These are phyloP conservation scores for Calonectria multiphialidica DNA, from an alignment of 2,329 filamentous ascomycete species.

Conservation along the genomic window DNA sequence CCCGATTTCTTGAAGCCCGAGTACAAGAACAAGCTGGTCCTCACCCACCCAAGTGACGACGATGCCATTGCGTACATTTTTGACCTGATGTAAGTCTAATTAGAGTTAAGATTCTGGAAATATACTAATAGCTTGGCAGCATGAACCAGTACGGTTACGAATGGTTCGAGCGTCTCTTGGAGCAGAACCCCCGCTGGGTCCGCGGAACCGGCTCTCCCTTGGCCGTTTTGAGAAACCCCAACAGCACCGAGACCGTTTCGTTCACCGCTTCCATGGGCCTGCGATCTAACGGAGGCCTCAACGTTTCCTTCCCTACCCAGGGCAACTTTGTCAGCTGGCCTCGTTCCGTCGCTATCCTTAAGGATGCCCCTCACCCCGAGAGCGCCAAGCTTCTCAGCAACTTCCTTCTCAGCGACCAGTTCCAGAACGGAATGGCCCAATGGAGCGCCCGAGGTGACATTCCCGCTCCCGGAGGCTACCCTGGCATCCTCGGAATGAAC, in stretches of 20 bases:
- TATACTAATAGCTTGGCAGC: background rate
- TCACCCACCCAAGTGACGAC: conserved; percentile 4
- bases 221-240: background rate
- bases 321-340: background rate
- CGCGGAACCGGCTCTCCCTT: background rate
- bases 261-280: background rate
- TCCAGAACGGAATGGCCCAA: background rate
- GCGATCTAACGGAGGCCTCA: background rate
- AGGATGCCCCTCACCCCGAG: background rate
- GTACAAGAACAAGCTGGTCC: conserved; percentile 5
- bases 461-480: background rate
- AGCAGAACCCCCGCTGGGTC: conserved; percentile 2
- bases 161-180: background rate
- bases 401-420: conserved; percentile 5
- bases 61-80: conserved; percentile 4
- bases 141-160: background rate
- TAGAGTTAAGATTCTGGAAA: fast-evolving
- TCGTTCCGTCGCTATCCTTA: background rate
- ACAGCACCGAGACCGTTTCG: background rate
- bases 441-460: background rate
- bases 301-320: background rate
- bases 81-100: background rate
- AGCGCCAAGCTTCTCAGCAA: background rate
- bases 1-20: conserved; percentile 10
- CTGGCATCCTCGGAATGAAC: conserved; percentile 6